Conservation (phyloP, 257 asterid genomes). For the Marsdenia floribunda region DNA sequence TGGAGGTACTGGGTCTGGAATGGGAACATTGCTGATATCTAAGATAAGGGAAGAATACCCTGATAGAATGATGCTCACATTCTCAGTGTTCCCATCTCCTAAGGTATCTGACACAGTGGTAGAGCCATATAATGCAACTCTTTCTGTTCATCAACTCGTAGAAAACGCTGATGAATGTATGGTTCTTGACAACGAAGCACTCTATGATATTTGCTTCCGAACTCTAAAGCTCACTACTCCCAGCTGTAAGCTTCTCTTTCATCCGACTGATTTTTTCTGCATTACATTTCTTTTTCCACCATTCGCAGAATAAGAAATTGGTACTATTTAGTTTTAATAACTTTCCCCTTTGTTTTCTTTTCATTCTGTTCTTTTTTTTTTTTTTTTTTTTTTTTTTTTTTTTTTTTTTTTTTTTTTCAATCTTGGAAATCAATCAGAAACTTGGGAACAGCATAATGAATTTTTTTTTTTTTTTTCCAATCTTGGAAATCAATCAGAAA, state of each 20-base stretch:
- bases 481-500: not conserved
- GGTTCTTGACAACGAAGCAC: conserved; percentile 16
- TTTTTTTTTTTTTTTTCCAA: not conserved
- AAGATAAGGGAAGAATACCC: conserved; percentile 13
- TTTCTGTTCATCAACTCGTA: conserved; percentile 14
- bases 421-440: not conserved
- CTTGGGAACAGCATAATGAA: too few species aligned
- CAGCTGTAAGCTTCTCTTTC: conserved; percentile 10
- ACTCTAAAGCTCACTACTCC: conserved; percentile 14
- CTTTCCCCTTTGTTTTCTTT: not conserved
- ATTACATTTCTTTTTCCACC: not conserved
- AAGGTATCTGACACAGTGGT: conserved; percentile 14
- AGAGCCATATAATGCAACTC: conserved; percentile 14
- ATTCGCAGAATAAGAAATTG: not conserved
- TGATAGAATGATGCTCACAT: conserved; percentile 13
- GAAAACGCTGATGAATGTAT: conserved; percentile 15
- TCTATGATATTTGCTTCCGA: conserved; percentile 14
- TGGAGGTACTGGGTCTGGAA: conserved; percentile 14
- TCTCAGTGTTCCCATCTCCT: conserved; percentile 15
- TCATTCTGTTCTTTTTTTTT: not conserved
- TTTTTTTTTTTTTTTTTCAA: not conserved
- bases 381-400: not conserved
- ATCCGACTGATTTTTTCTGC: not conserved
- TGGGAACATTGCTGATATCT: conserved; percentile 10
- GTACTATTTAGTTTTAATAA: not conserved